A percentile compares a stretch with the other conserved stretches of the same genome.
phyloP scores from a whole-genome alignment of 129 eudicot species.

The Heracleum sosnowskyi region DNA sequence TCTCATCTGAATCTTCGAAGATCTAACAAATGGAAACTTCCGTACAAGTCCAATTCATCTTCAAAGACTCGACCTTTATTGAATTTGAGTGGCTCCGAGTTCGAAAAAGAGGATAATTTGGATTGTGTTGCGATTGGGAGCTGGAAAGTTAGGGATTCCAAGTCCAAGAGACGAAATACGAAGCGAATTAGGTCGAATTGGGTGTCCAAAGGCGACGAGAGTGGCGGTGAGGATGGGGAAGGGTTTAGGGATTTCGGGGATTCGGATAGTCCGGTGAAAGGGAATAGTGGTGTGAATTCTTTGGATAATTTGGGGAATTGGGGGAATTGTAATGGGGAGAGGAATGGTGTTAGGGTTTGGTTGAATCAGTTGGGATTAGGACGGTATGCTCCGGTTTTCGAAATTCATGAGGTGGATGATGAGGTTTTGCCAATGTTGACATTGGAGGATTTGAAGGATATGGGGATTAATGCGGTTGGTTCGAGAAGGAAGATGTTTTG shows the following conservation, averaged over 20 bases:
- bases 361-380: constrained; percentile 26
- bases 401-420: constrained; percentile 44
- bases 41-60: background rate
- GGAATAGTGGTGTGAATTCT: constrained; percentile 13
- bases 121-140: constrained; percentile 22
- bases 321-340: constrained; percentile 7
- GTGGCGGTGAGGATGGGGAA: background rate
- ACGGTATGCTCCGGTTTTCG: constrained; percentile 23
- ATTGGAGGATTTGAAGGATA: constrained; percentile 37
- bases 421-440: constrained; percentile 34
- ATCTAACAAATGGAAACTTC: background rate
- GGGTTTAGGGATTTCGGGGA: constrained; percentile 21
- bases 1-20: constrained; percentile 9
- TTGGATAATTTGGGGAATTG: constrained; percentile 17
- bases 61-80: constrained; percentile 8
- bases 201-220: constrained; percentile 4
- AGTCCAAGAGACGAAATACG: background rate
- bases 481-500: constrained; percentile 34
- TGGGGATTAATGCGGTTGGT: constrained; percentile 38
- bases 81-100: constrained; percentile 14
- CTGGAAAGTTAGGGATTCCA: constrained; percentile 19
- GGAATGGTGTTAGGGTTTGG: constrained; percentile 31
- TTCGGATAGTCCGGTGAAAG: constrained; percentile 17
- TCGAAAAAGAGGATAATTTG: constrained; percentile 13
- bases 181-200: constrained; percentile 22